Evolutionary conservation across 2,329 filamentous ascomycete genomes (phyloP), one percentile per base, ranked within the genome.

Genomic region (Apiospora rasikravindrae): DNA sequence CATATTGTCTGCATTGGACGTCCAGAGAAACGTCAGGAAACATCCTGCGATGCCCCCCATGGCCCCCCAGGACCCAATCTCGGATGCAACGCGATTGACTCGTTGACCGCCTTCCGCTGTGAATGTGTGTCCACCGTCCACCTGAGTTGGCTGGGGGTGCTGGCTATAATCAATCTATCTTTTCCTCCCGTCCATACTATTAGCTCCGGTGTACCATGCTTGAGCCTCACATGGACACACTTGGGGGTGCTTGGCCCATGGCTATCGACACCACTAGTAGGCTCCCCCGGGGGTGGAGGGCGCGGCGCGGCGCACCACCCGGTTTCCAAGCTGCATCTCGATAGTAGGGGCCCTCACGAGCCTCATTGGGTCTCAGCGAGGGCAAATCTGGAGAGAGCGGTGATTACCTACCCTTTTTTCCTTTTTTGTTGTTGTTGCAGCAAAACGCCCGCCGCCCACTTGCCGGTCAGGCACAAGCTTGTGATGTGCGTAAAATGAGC

Each of bases 281-380:
- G n/a, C 53, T 37, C 6, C 16, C 16, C 16, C 16, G 16, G 53
- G 53, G 40, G 40, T 42, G 40, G 40, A 42, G 19, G 16, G 33
- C 8, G 33, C 5, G 8, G 26, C 26, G 51, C 19, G 29, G 29
- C 49, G 33, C 57, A n/a, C 33, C 33, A 40, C 33, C 57, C 57
- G 57, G 57, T 64, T 64, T 64, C 57, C 19, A 64, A 40, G 57
- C 57, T 64, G 57, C 57, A 64, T 64, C 57, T 40, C 57, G 29
- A 37, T 33, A 61, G 16, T 1, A 19, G 53, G 26, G n/a, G n/a
- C n/a, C 53, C 53, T 37, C 19, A 37, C 53, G 53, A 61, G 53
- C 53, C 53, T 61, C 53, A 61, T 61, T 61, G 53, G 53, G 53
- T n/a, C 29, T 61, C 53, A 11, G 53, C 13, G 19, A 64, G 22